Evolutionary conservation across 2,329 filamentous ascomycete genomes (phyloP).

Genomic region (Paracorniculantispora psalliotae): DNA sequence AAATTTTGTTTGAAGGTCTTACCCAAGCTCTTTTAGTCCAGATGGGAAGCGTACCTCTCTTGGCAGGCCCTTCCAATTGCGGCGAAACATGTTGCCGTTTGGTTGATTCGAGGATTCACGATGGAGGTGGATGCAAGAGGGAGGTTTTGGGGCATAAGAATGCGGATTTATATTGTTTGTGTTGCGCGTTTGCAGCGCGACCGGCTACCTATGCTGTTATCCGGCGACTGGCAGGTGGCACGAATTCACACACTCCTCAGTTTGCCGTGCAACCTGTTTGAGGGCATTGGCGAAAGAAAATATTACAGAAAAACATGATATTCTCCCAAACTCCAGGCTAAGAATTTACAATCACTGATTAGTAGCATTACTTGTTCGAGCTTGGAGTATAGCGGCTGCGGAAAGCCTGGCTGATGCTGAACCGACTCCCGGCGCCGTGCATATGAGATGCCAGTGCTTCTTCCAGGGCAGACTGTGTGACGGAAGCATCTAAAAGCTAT

Average conservation of each 20-base stretch:
- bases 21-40: slow-evolving; percentile 70
- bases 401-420: slow-evolving; percentile 65
- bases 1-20: slow-evolving; percentile 21
- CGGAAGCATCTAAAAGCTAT: slow-evolving; percentile 58
- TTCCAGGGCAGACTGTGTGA: slow-evolving; percentile 75
- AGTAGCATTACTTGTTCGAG: slow-evolving; percentile 23
- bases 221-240: slow-evolving; percentile 5
- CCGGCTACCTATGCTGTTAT: not conserved
- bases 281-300: not conserved
- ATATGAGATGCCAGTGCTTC: slow-evolving; percentile 62
- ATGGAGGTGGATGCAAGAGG: too few species aligned
- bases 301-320: slow-evolving; percentile 2
- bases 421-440: slow-evolving; percentile 38
- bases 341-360: not conserved
- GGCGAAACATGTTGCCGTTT: slow-evolving; percentile 63
- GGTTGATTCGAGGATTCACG: not conserved
- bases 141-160: too few species aligned
- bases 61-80: slow-evolving; percentile 63
- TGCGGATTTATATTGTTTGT: slow-evolving; percentile 18
- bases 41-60: slow-evolving; percentile 61
- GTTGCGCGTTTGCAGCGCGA: not conserved
- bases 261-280: not conserved
- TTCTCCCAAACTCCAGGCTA: slow-evolving; percentile 8
- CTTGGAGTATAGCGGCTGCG: slow-evolving; percentile 54
- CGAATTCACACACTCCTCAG: not conserved